Evolutionary conservation across 108 stramenopile species (phyloP).

Genomic region (Schizochytrium sp.): DNA sequence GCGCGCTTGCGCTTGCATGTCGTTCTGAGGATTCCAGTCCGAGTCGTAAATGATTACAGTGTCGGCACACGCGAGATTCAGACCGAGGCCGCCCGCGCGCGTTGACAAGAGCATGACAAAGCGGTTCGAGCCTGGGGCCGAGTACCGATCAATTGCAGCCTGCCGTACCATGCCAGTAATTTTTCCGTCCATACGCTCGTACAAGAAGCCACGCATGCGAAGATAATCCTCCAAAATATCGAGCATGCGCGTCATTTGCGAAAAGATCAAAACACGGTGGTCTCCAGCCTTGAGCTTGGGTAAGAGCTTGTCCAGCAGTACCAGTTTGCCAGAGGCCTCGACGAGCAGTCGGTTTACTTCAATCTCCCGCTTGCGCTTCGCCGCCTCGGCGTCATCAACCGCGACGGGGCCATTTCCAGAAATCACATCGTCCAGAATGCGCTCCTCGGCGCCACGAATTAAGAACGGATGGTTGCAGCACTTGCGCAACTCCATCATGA

Average conservation of each 20-base stretch:
- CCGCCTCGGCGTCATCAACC: not conserved
- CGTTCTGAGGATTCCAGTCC: constrained; percentile 95
- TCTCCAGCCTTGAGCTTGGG: constrained; percentile 77
- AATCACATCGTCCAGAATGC: not conserved
- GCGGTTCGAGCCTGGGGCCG: not conserved
- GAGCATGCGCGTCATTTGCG: constrained; percentile 91
- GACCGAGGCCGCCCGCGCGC: constrained; percentile 35
- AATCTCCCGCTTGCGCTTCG: not conserved
- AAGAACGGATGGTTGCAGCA: constrained; percentile 80
- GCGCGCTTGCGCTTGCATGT: constrained; percentile 83
- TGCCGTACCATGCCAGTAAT: constrained; percentile 36
- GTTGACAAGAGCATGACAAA: constrained; percentile 37
- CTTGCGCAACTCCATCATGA: constrained; percentile 33
- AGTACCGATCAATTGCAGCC: constrained; percentile 43
- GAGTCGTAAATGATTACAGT: constrained; percentile 96
- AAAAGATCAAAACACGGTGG: constrained; percentile 89
- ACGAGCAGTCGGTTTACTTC: constrained; percentile 26
- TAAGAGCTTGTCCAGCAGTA: constrained; percentile 91
- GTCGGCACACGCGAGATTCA: constrained; percentile 70
- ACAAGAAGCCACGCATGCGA: constrained; percentile 38
- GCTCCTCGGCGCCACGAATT: constrained; percentile 34
- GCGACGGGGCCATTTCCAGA: too few species aligned
- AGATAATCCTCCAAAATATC: constrained; percentile 94
- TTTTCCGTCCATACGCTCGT: constrained; percentile 48
- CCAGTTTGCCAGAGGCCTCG: constrained; percentile 78